Evolutionary conservation across 176 grass and related monocot genomes (phyloP), one percentile per base, ranked within the genome.

Genomic region (sorghum (Sorghum bicolor)): DNA sequence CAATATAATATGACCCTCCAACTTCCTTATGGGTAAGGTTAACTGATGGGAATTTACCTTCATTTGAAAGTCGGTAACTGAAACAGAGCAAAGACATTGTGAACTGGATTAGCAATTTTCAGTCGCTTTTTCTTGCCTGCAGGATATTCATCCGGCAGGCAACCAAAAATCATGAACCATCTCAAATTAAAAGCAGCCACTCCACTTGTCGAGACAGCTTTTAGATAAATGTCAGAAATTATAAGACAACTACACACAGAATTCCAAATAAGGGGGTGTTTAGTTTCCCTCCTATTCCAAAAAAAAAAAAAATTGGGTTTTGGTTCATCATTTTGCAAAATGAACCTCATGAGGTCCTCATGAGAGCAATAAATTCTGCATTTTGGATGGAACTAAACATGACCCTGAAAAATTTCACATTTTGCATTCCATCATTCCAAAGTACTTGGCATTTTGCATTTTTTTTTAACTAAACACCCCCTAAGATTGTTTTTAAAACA

Each of bases 11-110:
- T 10, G 96, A 98, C 28, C 96, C 96, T 72, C 96, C 96, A 68
- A 95, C 93, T 90, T 96, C 93, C 87, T 95, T 98, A 13, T 98
- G 96, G 58, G 96, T 98, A 48, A 98, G 85, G 67, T 94, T 98
- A 41, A 98, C 77, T 5, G 96, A 98, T 67, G 96, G 96, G 82
- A 98, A 98, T 34, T 88, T 95, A 17, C 96, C 96, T 1, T 89
- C 83, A 33, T 98, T 88, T 76, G 81, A 87, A 64, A 79, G 39
- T 26, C 91, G 87, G 45, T 94, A 95, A 6, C 96, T 98, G 87
- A 72, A 80, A 89, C 37, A 76, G n/a, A 84, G 28, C 64, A 28
- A 36, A 12, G 53, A 29, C 17, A 82, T 28, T 13, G 30, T 3
- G 19, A 36, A 73, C 11, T 57, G 15, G 77, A 77, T 63, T 64